Evolutionary conservation across 2,329 filamentous ascomycete species (phyloP).

Genomic region (Neofusicoccum sp.): DNA sequence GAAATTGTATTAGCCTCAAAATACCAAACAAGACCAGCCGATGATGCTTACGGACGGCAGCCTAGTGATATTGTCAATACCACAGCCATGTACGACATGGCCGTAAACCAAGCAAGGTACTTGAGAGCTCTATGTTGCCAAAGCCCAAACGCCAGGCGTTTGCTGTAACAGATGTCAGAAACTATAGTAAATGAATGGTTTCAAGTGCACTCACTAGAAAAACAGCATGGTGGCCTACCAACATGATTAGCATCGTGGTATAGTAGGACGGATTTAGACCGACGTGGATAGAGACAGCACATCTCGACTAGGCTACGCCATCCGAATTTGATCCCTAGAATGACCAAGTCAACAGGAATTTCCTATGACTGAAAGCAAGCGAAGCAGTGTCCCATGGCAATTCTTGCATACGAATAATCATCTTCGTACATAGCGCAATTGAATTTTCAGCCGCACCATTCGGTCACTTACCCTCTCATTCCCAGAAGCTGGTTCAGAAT

Average conservation of each 20-base stretch:
- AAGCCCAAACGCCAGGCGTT: constrained; percentile 34
- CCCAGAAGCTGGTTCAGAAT: background rate
- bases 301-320: background rate
- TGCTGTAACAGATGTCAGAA: constrained; percentile 20
- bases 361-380: too few species aligned
- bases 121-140: constrained; percentile 32
- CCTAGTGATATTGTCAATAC: constrained; percentile 33
- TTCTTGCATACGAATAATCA: too few species aligned
- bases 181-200: constrained; percentile 9
- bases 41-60: constrained; percentile 25
- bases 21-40: background rate
- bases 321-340: too few species aligned
- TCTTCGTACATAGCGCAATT: too few species aligned
- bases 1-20: background rate
- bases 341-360: too few species aligned
- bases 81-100: constrained; percentile 31
- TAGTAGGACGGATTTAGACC: too few species aligned
- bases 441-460: background rate
- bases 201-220: constrained; percentile 22
- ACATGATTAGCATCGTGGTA: background rate
- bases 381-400: too few species aligned
- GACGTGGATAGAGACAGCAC: background rate
- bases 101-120: constrained; percentile 27
- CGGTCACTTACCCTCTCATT: background rate
- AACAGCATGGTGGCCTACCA: constrained; percentile 27